phyloP scores from a whole-genome alignment of 2,329 filamentous ascomycete species.

The Aspergillus aculeatus region DNA sequence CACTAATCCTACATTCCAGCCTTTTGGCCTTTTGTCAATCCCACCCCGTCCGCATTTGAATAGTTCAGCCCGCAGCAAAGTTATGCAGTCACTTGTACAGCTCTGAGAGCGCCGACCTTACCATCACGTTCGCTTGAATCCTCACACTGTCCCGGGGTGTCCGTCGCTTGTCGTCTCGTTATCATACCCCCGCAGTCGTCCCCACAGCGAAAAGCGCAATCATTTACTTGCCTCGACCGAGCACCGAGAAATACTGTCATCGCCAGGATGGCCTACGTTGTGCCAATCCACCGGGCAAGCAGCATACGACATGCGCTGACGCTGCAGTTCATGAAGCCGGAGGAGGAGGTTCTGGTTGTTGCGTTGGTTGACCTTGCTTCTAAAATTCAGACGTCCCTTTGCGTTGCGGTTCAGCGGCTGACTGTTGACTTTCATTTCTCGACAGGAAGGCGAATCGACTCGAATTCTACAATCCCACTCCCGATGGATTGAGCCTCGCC shows the following conservation, averaged over 20 bases:
- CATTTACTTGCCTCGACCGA: neutral
- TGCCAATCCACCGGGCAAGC: conserved; percentile 87
- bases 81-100: neutral
- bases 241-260: neutral
- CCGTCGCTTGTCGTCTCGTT: neutral
- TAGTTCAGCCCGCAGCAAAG: neutral
- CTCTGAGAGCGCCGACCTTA: neutral
- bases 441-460: conserved; percentile 77
- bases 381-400: neutral
- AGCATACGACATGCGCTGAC: conserved; percentile 87
- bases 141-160: neutral
- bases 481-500: conserved; percentile 60
- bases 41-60: neutral
- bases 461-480: conserved; percentile 72
- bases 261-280: conserved; percentile 80
- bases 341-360: conserved; percentile 79
- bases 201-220: neutral
- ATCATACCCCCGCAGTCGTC: conserved; percentile 12
- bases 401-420: conserved; percentile 4
- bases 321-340: conserved; percentile 69
- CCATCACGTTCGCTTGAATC: neutral
- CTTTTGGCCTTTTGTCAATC: neutral
- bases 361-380: conserved; percentile 61
- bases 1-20: conserved; percentile 2
- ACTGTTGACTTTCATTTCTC: conserved; percentile 1